These are phyloP conservation scores for Sapria himalayana DNA, from an alignment of 345 rosid genomes.

Conservation along the genomic window DNA sequence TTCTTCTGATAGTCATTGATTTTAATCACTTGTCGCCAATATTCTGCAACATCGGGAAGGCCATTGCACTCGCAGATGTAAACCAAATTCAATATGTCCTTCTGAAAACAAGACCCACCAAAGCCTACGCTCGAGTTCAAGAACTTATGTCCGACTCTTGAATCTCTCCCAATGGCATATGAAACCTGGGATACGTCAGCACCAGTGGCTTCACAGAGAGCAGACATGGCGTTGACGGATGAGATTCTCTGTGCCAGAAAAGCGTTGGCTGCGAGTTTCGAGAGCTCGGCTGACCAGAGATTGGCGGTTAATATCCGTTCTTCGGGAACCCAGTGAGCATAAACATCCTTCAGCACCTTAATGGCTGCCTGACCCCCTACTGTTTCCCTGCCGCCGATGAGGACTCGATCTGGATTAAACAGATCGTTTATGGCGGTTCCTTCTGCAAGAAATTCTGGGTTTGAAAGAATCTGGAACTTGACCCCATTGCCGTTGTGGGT, in stretches of 20 bases:
- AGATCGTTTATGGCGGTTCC: slow-evolving; percentile 78
- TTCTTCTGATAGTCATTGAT: slow-evolving; percentile 76
- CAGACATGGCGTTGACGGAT: slow-evolving; percentile 84
- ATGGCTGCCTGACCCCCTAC: slow-evolving; percentile 69
- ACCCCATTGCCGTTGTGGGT: slow-evolving; percentile 88
- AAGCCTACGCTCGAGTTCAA: slow-evolving; percentile 79
- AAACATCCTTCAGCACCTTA: slow-evolving; percentile 53
- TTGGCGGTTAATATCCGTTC: slow-evolving; percentile 65
- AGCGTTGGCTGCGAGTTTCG: slow-evolving; percentile 90
- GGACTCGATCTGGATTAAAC: slow-evolving; percentile 60
- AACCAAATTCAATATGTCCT: slow-evolving; percentile 66
- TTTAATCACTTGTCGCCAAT: slow-evolving; percentile 93
- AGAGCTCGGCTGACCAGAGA: slow-evolving; percentile 91
- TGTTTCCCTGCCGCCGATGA: slow-evolving; percentile 83
- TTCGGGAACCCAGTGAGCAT: slow-evolving; percentile 77
- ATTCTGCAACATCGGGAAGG: slow-evolving; percentile 80
- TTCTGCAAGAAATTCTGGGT: slow-evolving; percentile 93
- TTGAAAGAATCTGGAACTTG: slow-evolving; percentile 80
- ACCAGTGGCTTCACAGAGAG: slow-evolving; percentile 80
- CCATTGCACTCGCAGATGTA: slow-evolving; percentile 92
- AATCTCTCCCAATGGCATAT: slow-evolving; percentile 56
- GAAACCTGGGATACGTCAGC: slow-evolving; percentile 65
- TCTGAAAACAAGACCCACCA: slow-evolving; percentile 86
- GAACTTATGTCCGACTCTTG: slow-evolving; percentile 73
- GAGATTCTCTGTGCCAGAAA: slow-evolving; percentile 84